phyloP scores from a whole-genome alignment of 805 yeast genomes.

The Wickerhamomyces kurtzmanii region DNA sequence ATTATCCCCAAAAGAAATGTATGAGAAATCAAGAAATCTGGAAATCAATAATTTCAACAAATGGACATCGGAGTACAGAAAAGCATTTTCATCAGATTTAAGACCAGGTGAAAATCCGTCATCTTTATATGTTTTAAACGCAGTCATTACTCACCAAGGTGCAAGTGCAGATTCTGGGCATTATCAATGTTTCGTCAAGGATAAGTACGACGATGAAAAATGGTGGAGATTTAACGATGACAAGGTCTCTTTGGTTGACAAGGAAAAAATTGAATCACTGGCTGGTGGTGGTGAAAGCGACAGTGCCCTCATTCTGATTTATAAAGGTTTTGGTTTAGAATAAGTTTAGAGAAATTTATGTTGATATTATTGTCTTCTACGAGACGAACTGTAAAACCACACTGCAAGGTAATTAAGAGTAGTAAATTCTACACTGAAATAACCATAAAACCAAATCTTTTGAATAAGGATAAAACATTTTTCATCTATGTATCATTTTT shows the following conservation, averaged over 20 bases:
- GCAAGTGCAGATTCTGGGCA: conserved; percentile 96
- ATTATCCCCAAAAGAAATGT: conserved; percentile 42
- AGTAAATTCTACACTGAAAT: no score
- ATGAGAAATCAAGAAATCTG: conserved; percentile 37
- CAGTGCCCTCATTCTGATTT: conserved; percentile 81
- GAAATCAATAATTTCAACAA: conserved; percentile 38
- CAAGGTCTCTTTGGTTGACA: conserved; percentile 66
- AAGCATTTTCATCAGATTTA: conserved; percentile 37
- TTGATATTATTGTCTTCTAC: no score
- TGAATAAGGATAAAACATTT: no score
- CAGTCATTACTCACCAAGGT: conserved; percentile 90
- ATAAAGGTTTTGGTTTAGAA: conserved; percentile 69
- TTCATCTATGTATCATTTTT: no score
- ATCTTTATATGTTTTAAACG: conserved; percentile 73
- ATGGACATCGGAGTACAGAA: conserved; percentile 34
- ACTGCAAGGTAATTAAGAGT: no score
- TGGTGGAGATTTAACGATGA: conserved; percentile 98
- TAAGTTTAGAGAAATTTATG: conserved; percentile 7
- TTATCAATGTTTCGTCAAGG: conserved; percentile 83
- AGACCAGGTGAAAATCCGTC: conserved; percentile 70
- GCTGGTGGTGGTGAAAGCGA: conserved; percentile 99
- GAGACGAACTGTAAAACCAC: no score
- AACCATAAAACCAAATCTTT: no score
- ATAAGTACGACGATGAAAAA: conserved; percentile 58
- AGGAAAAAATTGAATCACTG: conserved; percentile 71